A percentile compares a stretch with the other conserved stretches of the same genome.
Evolutionary conservation across 805 yeast genomes (phyloP).

Genomic region (Hyphopichia homilentoma): DNA sequence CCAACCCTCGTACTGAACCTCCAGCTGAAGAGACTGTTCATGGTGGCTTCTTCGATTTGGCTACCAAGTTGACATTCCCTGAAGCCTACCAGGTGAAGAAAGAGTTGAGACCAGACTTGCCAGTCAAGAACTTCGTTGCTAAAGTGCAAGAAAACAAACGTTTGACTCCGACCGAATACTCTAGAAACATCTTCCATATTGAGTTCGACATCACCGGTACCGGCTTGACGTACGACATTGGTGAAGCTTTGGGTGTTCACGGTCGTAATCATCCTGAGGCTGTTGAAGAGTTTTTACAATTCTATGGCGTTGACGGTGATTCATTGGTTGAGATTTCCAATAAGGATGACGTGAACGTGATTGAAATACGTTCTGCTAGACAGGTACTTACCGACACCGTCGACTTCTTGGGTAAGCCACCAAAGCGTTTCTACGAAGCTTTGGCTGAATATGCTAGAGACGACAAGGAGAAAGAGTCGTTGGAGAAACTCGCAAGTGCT

Average conservation of each 20-base stretch:
- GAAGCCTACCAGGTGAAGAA: conserved; percentile 67
- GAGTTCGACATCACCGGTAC: conserved; percentile 92
- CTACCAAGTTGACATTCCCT: conserved; percentile 71
- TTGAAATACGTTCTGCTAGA: conserved; percentile 77
- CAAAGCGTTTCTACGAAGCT: conserved; percentile 87
- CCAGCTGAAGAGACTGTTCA: conserved; percentile 37
- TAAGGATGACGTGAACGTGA: conserved; percentile 51
- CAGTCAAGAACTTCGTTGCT: conserved; percentile 79
- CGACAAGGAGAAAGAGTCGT: conserved; percentile 56
- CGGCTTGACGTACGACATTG: conserved; percentile 86
- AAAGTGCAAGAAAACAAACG: conserved; percentile 90
- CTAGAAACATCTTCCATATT: conserved; percentile 93
- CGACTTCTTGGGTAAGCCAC: conserved; percentile 92
- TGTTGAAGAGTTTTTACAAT: conserved; percentile 65
- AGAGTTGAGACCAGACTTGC: conserved; percentile 82
- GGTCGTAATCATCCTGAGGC: conserved; percentile 71
- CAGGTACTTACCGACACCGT: conserved; percentile 77
- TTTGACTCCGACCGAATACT: conserved; percentile 84
- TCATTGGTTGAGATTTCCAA: conserved; percentile 68
- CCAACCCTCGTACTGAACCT: conserved; percentile 50
- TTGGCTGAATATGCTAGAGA: conserved; percentile 71
- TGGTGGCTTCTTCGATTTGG: conserved; percentile 43
- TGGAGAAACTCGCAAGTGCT: conserved; percentile 64
- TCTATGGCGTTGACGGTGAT: conserved; percentile 69
- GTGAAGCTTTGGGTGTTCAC: conserved; percentile 95